Evolutionary conservation across 257 asterid species (phyloP).

Genomic region (Henckelia pumila): DNA sequence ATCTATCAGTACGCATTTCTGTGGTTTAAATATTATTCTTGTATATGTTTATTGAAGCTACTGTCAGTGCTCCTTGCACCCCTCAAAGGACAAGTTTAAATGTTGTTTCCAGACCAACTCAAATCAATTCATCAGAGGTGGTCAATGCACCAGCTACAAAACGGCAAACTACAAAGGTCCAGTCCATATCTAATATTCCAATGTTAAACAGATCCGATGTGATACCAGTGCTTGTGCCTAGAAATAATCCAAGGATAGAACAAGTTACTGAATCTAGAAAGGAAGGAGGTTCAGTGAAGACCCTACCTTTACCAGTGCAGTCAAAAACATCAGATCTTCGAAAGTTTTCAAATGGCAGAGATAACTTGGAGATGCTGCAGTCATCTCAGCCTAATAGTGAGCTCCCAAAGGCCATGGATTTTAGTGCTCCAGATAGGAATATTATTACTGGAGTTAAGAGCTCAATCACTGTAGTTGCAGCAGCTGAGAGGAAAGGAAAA

Average conservation of each 20-base stretch:
- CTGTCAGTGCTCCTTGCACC: constrained; percentile 62
- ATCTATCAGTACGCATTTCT: not conserved
- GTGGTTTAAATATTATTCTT: constrained; percentile 23
- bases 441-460: constrained; percentile 42
- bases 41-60: constrained; percentile 51
- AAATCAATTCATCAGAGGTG: constrained; percentile 43
- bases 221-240: constrained; percentile 77
- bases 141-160: constrained; percentile 49
- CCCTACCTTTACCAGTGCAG: constrained; percentile 56
- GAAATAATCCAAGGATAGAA: constrained; percentile 66
- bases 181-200: constrained; percentile 44
- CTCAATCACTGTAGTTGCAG: constrained; percentile 38
- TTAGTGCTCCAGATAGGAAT: constrained; percentile 45
- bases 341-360: constrained; percentile 49
- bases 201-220: constrained; percentile 63
- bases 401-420: constrained; percentile 45
- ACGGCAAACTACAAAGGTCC: constrained; percentile 63
- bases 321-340: constrained; percentile 63
- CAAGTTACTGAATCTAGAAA: constrained; percentile 70
- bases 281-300: constrained; percentile 69
- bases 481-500: constrained; percentile 42
- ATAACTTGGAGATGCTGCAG: constrained; percentile 50
- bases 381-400: constrained; percentile 51
- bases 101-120: constrained; percentile 49
- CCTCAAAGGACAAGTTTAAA: constrained; percentile 63